Base-by-base conservation (phyloP, 768 basidiomycete species). In the Hypsizygus marmoreus region DNA sequence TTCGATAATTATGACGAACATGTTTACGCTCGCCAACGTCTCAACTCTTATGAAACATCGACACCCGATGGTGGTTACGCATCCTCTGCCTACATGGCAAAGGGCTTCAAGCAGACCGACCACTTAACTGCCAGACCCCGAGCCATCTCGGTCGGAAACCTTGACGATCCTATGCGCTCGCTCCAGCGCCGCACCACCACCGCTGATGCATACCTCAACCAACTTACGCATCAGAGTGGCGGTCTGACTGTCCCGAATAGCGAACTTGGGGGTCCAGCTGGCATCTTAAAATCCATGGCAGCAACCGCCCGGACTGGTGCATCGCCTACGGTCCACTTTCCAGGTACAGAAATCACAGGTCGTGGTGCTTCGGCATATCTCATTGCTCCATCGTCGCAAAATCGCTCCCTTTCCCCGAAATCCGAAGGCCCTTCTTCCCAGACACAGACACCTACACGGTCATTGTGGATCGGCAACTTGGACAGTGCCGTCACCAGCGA, bases 401-500 rank as follows among this genome's bases (percentile, higher is more conserved):
- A 81, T 58, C 82, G 88, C 39, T 82, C 88, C n/a, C 71, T 87
- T 43, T 92, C 91, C 10, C 91, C 91, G 17, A 93, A 91, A 65
- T 76, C 84, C 29, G 88, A 91, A 67, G 75, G 69, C 25, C 74
- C 79, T 32, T 74, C 80, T 26, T 80, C 82, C 10, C 89, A 93
- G 59, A 80, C 86, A 43, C 95, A 97, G 69, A 87, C 91, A 30
- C 95, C 97, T 26, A 95, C 95, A 9, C 86, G 97, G 40, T 95
- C 92, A 25, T 74, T 99, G 22, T 99, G 97, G 95, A 97, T 99
- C 61, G 97, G 97, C 38, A 98, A 98, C 67, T 74, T 99, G 39
- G 97, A 97, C 66, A 91, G 89, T 55, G 88, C 88, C 43, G 91
- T 95, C 44, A 93, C 93, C 2, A 91, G 91, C 58, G 91, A 95